Evolutionary conservation across 2,329 filamentous ascomycete genomes (phyloP).

Genomic region (Pseudogymnoascus sp.): DNA sequence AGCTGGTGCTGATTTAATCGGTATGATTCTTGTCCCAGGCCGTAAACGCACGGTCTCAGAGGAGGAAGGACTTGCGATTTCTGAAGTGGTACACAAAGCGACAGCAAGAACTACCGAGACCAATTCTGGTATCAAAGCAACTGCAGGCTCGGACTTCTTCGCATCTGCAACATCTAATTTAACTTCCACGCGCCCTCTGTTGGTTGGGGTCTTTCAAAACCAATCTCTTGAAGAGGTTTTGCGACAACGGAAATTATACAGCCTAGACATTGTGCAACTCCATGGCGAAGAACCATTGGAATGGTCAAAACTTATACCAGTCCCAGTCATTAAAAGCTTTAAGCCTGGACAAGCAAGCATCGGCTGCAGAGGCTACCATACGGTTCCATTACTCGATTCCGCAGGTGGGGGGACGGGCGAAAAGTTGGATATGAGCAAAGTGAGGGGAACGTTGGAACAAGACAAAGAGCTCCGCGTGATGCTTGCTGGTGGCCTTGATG

Average conservation of each 20-base stretch:
- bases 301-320: conserved; percentile 81
- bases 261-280: conserved; percentile 82
- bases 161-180: conserved; percentile 39
- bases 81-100: conserved; percentile 57
- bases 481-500: conserved; percentile 75
- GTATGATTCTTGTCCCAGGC: conserved; percentile 81
- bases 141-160: conserved; percentile 59
- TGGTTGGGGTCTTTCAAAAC: conserved; percentile 92
- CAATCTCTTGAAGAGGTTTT: conserved; percentile 79
- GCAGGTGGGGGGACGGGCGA: conserved; percentile 75
- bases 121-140: conserved; percentile 9
- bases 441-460: conserved; percentile 55
- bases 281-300: conserved; percentile 89
- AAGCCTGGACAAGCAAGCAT: conserved; percentile 57
- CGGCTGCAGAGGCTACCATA: conserved; percentile 69
- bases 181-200: conserved; percentile 53
- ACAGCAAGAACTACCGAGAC: background rate
- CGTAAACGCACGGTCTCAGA: conserved; percentile 71
- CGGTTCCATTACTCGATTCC: conserved; percentile 76
- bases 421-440: conserved; percentile 61
- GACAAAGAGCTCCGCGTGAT: conserved; percentile 68
- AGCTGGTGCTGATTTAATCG: conserved; percentile 83
- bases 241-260: conserved; percentile 63
- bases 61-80: conserved; percentile 73
- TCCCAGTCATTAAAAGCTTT: conserved; percentile 85